phyloP scores from a whole-genome alignment of 352 stramenopile species.

The Phytophthora tentaculata region DNA sequence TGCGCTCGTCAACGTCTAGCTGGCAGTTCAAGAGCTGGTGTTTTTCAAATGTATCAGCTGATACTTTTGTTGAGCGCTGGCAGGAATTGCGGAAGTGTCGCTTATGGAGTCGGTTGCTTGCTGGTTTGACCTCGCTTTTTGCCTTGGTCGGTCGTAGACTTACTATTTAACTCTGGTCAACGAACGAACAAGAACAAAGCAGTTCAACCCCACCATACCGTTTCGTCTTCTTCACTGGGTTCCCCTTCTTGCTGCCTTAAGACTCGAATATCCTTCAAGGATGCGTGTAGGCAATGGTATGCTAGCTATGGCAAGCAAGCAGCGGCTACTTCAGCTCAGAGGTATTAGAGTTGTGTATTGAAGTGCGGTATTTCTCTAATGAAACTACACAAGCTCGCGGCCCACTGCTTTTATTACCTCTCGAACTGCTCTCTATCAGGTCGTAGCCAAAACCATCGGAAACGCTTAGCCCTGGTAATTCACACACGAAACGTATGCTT shows the following conservation, averaged over 20 bases:
- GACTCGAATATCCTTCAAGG: too few relatives aligned
- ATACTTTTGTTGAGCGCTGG: slow-evolving; percentile 10
- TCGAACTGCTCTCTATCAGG: background rate
- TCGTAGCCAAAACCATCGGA: background rate
- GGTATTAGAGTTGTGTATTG: slow-evolving; percentile 27
- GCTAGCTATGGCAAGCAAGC: background rate
- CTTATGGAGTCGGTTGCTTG: slow-evolving; percentile 44
- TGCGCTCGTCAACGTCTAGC: slow-evolving; percentile 24
- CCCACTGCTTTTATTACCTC: slow-evolving; percentile 6
- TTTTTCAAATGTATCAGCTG: slow-evolving; percentile 1
- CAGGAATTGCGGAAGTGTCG: slow-evolving; percentile 14
- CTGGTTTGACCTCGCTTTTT: slow-evolving; percentile 31
- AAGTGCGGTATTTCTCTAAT: slow-evolving; percentile 23
- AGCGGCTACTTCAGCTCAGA: background rate
- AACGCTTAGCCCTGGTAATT: slow-evolving; percentile 20
- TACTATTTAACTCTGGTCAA: slow-evolving; percentile 40
- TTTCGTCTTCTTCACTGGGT: background rate
- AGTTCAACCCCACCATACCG: slow-evolving; percentile 30
- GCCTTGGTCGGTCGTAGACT: slow-evolving; percentile 36
- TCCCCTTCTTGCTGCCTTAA: background rate
- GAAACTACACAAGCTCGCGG: slow-evolving; percentile 20
- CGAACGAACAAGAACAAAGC: slow-evolving; percentile 38
- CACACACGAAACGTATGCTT: slow-evolving; percentile 8
- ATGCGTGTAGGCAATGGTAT: background rate
- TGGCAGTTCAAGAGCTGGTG: slow-evolving; percentile 10